Conservation (phyloP, 768 basidiomycete genomes). For the Dentipellis sp. region DNA sequence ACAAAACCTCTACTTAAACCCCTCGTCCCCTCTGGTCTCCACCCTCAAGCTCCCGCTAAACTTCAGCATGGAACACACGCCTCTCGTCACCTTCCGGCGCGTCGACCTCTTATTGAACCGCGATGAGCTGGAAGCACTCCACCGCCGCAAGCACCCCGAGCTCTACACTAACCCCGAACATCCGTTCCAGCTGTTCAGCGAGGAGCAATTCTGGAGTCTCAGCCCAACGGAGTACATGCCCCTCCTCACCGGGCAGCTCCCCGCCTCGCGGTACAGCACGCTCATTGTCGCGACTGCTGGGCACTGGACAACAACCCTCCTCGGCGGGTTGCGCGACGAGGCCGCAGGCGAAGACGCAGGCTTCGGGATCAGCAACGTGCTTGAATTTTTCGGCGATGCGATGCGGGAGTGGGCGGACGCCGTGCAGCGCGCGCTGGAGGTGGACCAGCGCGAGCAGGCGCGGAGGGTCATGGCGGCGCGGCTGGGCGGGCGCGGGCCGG, state of each 20-base stretch:
- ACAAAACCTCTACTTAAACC: conserved; percentile 53
- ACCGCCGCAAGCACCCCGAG: conserved; percentile 22
- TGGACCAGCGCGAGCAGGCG: conserved; percentile 19
- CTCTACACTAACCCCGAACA: not conserved
- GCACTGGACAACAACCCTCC: conserved; percentile 57
- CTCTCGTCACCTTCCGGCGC: conserved; percentile 57
- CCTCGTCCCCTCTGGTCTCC: conserved; percentile 38
- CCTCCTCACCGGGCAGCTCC: conserved; percentile 37
- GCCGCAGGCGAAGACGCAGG: conserved; percentile 20
- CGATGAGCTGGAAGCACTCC: conserved; percentile 37
- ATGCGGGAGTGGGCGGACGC: conserved; percentile 45
- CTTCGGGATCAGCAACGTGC: conserved; percentile 43
- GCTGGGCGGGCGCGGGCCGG: conserved; percentile 12
- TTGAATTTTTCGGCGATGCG: conserved; percentile 49
- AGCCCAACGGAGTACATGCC: conserved; percentile 43
- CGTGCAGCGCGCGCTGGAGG: conserved; percentile 36
- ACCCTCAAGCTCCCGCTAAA: conserved; percentile 35
- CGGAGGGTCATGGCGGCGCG: conserved; percentile 11
- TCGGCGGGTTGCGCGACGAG: conserved; percentile 32
- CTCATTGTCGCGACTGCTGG: conserved; percentile 57
- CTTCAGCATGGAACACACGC: conserved; percentile 48
- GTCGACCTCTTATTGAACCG: conserved; percentile 48
- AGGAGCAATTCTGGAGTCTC: conserved; percentile 45
- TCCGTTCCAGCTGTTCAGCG: conserved; percentile 40
- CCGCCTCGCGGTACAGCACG: conserved; percentile 47